Conservation (phyloP, 2,329 filamentous ascomycete species). For the Alternaria metachromatica region DNA sequence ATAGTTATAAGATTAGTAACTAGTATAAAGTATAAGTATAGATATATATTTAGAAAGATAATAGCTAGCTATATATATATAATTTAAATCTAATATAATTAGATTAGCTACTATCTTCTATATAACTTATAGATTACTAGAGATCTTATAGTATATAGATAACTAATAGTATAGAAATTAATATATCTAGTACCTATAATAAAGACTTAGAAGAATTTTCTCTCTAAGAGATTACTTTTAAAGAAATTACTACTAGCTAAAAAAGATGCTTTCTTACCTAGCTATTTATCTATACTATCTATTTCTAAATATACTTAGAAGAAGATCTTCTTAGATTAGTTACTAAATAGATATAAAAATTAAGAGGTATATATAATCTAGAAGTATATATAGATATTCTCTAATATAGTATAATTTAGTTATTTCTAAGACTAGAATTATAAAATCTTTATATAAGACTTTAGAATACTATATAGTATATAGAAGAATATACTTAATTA, state of each 20-base stretch:
- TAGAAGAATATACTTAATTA: neutral
- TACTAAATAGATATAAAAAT: conserved; percentile 7
- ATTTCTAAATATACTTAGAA: conserved; percentile 18
- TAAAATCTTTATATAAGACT: conserved; percentile 1
- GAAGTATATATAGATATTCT: neutral
- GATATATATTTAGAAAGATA: conserved; percentile 23
- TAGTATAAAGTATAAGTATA: conserved; percentile 19
- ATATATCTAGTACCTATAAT: conserved; percentile 15
- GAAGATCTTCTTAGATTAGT: conserved; percentile 14
- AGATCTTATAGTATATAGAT: neutral
- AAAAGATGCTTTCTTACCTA: conserved; percentile 5
- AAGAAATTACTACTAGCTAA: conserved; percentile 4
- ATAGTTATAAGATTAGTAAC: conserved; percentile 17
- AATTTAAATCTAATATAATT: conserved; percentile 12
- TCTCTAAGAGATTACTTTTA: neutral
- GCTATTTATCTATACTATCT: conserved; percentile 12
- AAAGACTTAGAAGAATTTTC: conserved; percentile 9
- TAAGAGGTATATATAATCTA: neutral
- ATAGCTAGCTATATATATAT: conserved; percentile 20
- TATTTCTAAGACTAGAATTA: neutral
- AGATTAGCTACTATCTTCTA: conserved; percentile 14
- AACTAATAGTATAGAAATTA: neutral
- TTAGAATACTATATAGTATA: neutral
- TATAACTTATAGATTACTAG: conserved; percentile 10
- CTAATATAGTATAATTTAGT: neutral